A percentile compares a stretch with the other conserved stretches of the same genome.
Conservation (phyloP, 305 asterid genomes). For the Solanum hybrid region DNA sequence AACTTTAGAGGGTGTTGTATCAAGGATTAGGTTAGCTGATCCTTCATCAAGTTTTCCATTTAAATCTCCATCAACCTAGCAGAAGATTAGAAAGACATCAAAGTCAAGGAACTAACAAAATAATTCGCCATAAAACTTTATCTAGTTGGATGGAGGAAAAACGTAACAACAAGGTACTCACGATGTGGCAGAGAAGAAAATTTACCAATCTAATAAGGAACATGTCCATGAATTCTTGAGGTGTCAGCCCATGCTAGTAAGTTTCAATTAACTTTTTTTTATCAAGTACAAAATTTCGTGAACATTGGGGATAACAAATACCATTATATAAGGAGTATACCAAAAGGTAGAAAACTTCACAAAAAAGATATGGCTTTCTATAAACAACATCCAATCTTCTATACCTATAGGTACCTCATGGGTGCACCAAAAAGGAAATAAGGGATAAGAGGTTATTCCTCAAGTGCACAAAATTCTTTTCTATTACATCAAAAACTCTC, state of each 20-base stretch:
- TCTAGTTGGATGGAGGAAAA: not conserved
- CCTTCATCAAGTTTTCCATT: conserved; percentile 91
- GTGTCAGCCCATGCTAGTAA: not conserved
- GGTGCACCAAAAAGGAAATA: not conserved
- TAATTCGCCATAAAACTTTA: not conserved
- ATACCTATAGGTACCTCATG: not conserved
- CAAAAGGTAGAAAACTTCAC: not conserved
- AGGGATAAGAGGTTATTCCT: not conserved
- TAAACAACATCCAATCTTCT: not conserved
- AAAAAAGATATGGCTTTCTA: not conserved
- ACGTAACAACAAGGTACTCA: not conserved
- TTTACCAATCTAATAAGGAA: not conserved
- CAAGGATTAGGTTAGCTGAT: conserved; percentile 72
- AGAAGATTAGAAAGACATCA: conserved; percentile 4
- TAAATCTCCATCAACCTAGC: conserved; percentile 67
- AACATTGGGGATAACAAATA: not conserved
- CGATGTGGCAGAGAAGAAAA: not conserved
- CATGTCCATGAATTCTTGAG: not conserved
- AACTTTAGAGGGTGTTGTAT: conserved; percentile 89
- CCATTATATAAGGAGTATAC: not conserved
- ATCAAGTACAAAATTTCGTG: not conserved
- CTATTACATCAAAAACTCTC: not conserved
- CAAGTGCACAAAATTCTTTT: not conserved
- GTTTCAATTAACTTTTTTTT: not conserved
- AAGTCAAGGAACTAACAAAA: not conserved